Percentiles rank a stretch among this genome's conserved stretches.
Evolutionary conservation across 345 rosid species (phyloP).

Genomic region (Sonneratia caseolaris): DNA sequence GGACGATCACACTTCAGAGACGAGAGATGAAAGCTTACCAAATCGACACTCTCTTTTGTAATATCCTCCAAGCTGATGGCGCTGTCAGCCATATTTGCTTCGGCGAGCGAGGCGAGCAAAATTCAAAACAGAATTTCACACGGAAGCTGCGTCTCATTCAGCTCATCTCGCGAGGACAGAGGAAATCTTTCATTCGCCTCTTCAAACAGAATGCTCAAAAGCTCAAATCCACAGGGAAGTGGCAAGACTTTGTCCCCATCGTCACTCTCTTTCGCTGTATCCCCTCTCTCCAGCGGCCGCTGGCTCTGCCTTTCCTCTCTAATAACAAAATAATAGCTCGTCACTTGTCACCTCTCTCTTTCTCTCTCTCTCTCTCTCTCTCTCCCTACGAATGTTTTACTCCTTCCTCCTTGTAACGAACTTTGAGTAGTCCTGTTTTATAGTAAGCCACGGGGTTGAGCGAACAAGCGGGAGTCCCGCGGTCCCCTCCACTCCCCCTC

Average conservation of each 20-base stretch:
- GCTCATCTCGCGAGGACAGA: neutral
- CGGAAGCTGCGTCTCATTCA: neutral
- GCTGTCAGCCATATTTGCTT: constrained; percentile 19
- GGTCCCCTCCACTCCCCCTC: no score
- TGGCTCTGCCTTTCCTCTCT: neutral
- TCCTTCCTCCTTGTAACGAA: neutral
- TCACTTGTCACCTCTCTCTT: neutral
- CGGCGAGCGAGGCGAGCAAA: neutral
- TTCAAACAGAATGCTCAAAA: neutral
- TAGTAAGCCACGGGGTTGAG: neutral
- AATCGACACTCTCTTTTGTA: constrained; percentile 47
- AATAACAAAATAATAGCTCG: neutral
- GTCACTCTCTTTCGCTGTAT: neutral
- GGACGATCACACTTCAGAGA: neutral
- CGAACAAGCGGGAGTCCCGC: constrained; percentile 14
- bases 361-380: constrained; percentile 3
- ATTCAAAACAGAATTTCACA: neutral
- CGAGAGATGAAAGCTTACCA: constrained; percentile 19
- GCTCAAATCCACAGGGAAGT: neutral
- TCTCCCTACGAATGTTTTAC: neutral
- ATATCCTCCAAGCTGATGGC: constrained; percentile 45
- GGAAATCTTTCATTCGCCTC: neutral
- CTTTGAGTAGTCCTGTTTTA: neutral
- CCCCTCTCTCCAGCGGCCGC: neutral
- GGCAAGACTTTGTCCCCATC: neutral